These are phyloP conservation scores for Sclerospora graminicola DNA, from an alignment of 352 stramenopile species.

Conservation along the genomic window DNA sequence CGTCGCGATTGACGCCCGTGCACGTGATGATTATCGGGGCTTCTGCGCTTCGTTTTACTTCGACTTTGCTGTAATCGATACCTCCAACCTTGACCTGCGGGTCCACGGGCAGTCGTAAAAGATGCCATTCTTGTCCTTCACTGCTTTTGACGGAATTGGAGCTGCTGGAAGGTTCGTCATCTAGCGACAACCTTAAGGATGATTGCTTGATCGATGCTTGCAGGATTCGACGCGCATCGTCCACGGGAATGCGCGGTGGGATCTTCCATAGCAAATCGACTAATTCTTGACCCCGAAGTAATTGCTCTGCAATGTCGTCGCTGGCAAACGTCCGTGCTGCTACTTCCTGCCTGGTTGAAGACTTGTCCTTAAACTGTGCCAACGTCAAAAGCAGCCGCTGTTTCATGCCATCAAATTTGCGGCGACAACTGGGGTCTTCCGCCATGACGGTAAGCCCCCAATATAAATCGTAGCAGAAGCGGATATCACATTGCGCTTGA, in stretches of 20 bases:
- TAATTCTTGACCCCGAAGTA: constrained; percentile 78
- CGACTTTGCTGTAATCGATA: constrained; percentile 61
- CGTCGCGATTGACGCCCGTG: constrained; percentile 60
- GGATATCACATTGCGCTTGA: constrained; percentile 66
- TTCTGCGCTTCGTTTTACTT: constrained; percentile 76
- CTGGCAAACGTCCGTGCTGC: constrained; percentile 20
- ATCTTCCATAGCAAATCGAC: constrained; percentile 79
- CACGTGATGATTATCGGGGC: constrained; percentile 74
- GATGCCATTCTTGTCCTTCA: constrained; percentile 8
- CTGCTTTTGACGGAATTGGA: background rate
- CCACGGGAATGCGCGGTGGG: constrained; percentile 50
- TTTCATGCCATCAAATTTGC: constrained; percentile 77
- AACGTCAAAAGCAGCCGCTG: constrained; percentile 68
- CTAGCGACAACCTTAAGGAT: constrained; percentile 18
- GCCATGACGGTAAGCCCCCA: constrained; percentile 79
- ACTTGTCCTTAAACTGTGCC: constrained; percentile 51
- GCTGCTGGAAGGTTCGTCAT: constrained; percentile 2
- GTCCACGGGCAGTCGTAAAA: constrained; percentile 63
- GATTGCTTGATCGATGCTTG: constrained; percentile 41
- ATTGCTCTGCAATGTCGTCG: constrained; percentile 61
- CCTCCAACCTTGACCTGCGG: constrained; percentile 58
- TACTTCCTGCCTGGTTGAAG: constrained; percentile 25
- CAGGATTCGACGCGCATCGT: constrained; percentile 44
- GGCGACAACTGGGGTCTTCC: constrained; percentile 58
- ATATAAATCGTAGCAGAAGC: constrained; percentile 81